Conservation (phyloP, 129 eudicot species). For the Flaveria bidentis region DNA sequence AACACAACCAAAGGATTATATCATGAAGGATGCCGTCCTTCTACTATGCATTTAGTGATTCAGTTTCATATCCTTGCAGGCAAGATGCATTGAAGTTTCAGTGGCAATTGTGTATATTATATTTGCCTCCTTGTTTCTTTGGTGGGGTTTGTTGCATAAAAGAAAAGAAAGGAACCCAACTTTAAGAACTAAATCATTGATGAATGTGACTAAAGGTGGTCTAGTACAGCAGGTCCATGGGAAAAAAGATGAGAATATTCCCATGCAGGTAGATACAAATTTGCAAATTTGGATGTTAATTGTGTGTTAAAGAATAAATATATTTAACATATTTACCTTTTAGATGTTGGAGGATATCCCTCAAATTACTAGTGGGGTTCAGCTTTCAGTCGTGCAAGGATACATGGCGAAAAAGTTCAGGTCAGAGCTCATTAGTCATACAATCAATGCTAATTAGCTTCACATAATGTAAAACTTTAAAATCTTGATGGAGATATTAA, state of each 20-base stretch:
- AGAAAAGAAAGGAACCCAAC: conserved; percentile 51
- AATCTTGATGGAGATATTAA: conserved; percentile 19
- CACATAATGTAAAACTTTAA: conserved; percentile 18
- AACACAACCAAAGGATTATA: not conserved
- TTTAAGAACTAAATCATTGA: conserved; percentile 58
- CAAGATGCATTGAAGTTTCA: conserved; percentile 82
- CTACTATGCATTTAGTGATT: conserved; percentile 13
- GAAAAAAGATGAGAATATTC: conserved; percentile 63
- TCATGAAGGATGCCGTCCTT: not conserved
- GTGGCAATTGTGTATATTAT: conserved; percentile 63
- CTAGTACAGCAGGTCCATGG: conserved; percentile 48
- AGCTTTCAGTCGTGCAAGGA: conserved; percentile 89
- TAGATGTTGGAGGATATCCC: conserved; percentile 76
- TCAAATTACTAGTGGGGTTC: conserved; percentile 64
- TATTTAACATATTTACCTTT: conserved; percentile 11
- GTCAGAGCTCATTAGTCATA: conserved; percentile 33
- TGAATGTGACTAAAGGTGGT: conserved; percentile 55
- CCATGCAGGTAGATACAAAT: conserved; percentile 63
- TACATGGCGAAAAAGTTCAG: conserved; percentile 88
- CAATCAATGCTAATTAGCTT: conserved; percentile 25
- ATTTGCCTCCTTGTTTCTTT: conserved; percentile 76
- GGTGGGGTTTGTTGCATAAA: conserved; percentile 77
- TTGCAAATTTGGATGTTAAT: conserved; percentile 1
- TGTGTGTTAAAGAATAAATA: not conserved
- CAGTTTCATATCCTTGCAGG: conserved; percentile 55